These are phyloP conservation scores for Acer yangbiense DNA, from an alignment of 345 rosid genomes.

Conservation along the genomic window DNA sequence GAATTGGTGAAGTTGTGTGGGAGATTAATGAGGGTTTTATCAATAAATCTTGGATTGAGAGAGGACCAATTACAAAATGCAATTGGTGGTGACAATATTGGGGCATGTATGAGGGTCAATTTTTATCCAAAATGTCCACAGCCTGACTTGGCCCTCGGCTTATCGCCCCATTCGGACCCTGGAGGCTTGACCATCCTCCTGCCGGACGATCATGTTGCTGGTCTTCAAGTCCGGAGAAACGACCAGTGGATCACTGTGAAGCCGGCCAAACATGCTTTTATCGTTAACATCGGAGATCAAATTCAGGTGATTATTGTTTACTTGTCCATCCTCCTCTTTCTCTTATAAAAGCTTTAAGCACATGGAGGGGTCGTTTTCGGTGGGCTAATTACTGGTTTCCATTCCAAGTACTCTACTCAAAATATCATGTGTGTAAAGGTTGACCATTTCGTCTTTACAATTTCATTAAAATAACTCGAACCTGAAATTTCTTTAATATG, in stretches of 20 bases:
- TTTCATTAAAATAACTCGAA: too few species aligned
- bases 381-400: neutral
- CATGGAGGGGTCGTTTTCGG: conserved; percentile 22
- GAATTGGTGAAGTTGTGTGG: conserved; percentile 60
- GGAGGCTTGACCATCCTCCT: conserved; percentile 86
- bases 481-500: too few species aligned
- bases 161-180: conserved; percentile 92
- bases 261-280: conserved; percentile 78
- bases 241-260: conserved; percentile 82
- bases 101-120: conserved; percentile 81
- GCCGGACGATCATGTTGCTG: conserved; percentile 71
- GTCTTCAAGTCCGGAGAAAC: conserved; percentile 77
- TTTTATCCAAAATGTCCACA: conserved; percentile 95
- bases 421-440: neutral
- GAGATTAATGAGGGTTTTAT: conserved; percentile 71
- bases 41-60: conserved; percentile 60
- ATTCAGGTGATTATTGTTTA: conserved; percentile 56
- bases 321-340: neutral
- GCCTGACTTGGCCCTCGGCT: conserved; percentile 81
- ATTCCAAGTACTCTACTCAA: neutral
- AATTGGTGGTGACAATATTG: conserved; percentile 72
- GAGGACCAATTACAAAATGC: conserved; percentile 60
- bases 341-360: neutral
- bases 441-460: neutral
- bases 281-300: conserved; percentile 94